Percentiles rank a stretch among this genome's conserved stretches.
These are phyloP conservation scores for Xylariaceae sp. DNA, from an alignment of 2,329 filamentous ascomycete genomes.

Conservation along the genomic window DNA sequence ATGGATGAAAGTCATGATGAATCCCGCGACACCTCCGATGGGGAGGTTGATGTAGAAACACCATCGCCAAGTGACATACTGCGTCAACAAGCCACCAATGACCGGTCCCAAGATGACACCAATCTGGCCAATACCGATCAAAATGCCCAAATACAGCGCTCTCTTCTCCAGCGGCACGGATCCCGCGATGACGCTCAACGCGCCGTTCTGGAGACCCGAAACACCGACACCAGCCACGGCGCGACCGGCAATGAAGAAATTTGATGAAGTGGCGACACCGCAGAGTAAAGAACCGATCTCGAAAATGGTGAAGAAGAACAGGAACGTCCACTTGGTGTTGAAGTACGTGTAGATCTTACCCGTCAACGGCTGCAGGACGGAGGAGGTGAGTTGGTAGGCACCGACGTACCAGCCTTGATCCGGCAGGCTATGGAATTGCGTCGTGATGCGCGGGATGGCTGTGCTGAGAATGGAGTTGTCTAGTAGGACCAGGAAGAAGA, in stretches of 20 bases:
- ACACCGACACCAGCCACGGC: slow-evolving; percentile 51
- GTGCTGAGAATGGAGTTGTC: slow-evolving; percentile 53
- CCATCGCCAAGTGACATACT: slow-evolving; percentile 20
- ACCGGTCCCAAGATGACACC: too few species aligned
- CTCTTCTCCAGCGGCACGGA: slow-evolving; percentile 38
- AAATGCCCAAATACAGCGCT: slow-evolving; percentile 38
- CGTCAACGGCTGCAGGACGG: slow-evolving; percentile 47
- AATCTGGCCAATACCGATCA: slow-evolving; percentile 40
- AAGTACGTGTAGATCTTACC: slow-evolving; percentile 49
- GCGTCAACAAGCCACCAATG: slow-evolving; percentile 15
- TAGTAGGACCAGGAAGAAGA: slow-evolving; percentile 43
- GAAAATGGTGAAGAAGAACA: slow-evolving; percentile 46
- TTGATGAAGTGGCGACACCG: slow-evolving; percentile 43
- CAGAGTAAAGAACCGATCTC: slow-evolving; percentile 55
- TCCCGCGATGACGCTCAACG: slow-evolving; percentile 46
- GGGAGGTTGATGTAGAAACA: slow-evolving; percentile 44
- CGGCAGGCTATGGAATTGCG: slow-evolving; percentile 44
- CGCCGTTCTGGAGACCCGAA: slow-evolving; percentile 49
- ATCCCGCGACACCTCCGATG: slow-evolving; percentile 35
- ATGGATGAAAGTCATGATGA: slow-evolving; percentile 30
- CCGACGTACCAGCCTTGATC: slow-evolving; percentile 56
- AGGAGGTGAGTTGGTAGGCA: slow-evolving; percentile 46
- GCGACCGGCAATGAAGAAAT: slow-evolving; percentile 52
- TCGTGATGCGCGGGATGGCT: slow-evolving; percentile 47
- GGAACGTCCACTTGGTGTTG: slow-evolving; percentile 35